Conservation (phyloP, 1,284 basidiomycete genomes). For the Sanguinoderma infundibulare region DNA sequence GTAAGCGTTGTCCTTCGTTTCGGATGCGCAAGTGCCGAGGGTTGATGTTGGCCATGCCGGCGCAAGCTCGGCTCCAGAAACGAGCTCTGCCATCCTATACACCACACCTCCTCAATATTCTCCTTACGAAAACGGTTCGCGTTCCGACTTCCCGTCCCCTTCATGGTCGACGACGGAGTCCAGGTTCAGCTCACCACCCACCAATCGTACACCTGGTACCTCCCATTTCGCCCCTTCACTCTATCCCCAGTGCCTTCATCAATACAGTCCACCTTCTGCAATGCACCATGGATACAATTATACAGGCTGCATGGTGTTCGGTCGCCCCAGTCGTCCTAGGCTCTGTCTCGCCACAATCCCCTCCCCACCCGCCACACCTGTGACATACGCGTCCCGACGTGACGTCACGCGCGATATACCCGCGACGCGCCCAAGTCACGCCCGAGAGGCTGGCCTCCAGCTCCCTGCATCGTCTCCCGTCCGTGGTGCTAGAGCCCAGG, state of each 20-base stretch:
- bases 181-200: background rate
- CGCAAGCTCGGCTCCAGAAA: background rate
- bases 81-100: background rate
- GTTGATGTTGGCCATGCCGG: background rate
- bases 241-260: background rate
- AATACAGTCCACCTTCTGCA: background rate
- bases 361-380: background rate
- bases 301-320: no score
- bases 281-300: no score
- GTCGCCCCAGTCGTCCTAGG: background rate
- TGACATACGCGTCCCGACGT: background rate
- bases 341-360: background rate
- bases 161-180: background rate
- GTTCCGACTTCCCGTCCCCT: background rate
- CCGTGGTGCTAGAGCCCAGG: background rate
- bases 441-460: no score
- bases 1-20: background rate
- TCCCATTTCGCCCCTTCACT: background rate
- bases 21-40: background rate
- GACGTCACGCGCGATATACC: background rate
- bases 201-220: background rate
- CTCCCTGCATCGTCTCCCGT: background rate
- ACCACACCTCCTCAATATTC: background rate
- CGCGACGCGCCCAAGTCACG: no score
- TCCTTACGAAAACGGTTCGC: background rate